Conservation (phyloP, 2,329 filamentous ascomycete genomes). For the Achaetomium macrosporum region DNA sequence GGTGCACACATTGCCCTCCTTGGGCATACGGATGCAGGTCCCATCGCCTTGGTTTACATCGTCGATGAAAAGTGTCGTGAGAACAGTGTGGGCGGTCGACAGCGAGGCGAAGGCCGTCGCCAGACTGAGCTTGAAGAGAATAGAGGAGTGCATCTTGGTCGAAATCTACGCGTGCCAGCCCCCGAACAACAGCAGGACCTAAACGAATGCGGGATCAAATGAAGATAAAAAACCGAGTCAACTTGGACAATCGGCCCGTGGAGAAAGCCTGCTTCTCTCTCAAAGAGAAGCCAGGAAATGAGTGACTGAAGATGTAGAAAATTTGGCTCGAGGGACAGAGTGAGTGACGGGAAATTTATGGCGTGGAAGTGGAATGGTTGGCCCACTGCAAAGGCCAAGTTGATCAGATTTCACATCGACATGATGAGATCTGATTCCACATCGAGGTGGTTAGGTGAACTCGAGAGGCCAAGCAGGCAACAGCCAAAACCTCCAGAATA, state of each 20-base stretch:
- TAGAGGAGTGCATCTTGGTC: slow-evolving; percentile 33
- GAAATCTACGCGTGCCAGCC: slow-evolving; percentile 1
- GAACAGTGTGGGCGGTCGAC: slow-evolving; percentile 53
- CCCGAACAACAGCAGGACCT: not conserved
- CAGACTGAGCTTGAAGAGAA: slow-evolving; percentile 30
- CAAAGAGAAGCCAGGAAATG: not conserved
- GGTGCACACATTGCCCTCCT: slow-evolving; percentile 45
- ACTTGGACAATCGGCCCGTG: too few species aligned
- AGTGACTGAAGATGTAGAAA: not conserved
- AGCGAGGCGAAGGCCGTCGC: slow-evolving; percentile 31
- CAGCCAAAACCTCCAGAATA: not conserved
- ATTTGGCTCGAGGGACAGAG: not conserved
- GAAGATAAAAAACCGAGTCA: not conserved
- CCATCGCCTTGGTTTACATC: slow-evolving; percentile 62
- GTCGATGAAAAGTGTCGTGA: slow-evolving; percentile 59
- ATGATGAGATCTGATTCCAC: not conserved
- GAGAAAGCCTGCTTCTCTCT: not conserved
- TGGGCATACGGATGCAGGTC: slow-evolving; percentile 64
- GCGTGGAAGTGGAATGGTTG: not conserved
- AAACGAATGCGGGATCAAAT: not conserved
- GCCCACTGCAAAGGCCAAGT: not conserved
- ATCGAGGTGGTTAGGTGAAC: not conserved
- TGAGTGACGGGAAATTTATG: slow-evolving; percentile 7
- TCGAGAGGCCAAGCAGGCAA: not conserved
- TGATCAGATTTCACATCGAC: not conserved